A percentile compares a stretch with the other conserved stretches of the same genome.
Conservation (phyloP, 352 stramenopile species). For the Phytopythium aichiense region DNA sequence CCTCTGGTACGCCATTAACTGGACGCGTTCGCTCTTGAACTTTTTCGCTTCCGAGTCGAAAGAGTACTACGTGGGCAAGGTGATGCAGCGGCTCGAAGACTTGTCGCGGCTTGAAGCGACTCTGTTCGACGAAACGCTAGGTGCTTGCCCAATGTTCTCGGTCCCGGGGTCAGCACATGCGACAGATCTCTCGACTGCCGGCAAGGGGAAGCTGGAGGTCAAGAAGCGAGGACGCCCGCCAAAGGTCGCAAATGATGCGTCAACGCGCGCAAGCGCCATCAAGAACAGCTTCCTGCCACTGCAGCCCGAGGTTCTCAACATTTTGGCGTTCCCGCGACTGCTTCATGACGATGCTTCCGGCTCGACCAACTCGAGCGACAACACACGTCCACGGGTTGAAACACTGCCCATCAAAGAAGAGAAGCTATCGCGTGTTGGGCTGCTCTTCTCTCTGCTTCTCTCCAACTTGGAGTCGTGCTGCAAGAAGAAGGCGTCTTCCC, state of each 20-base stretch:
- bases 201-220: constrained; percentile 9
- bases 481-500: not conserved
- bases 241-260: constrained; percentile 15
- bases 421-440: constrained; percentile 1
- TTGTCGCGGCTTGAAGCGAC: constrained; percentile 35
- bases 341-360: constrained; percentile 1
- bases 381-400: not conserved
- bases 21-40: constrained; percentile 55
- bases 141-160: constrained; percentile 21
- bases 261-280: constrained; percentile 18
- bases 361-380: not conserved
- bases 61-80: constrained; percentile 27
- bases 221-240: constrained; percentile 25
- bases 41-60: constrained; percentile 38
- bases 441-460: constrained; percentile 1
- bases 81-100: constrained; percentile 41
- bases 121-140: constrained; percentile 30
- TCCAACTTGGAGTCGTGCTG: constrained; percentile 3
- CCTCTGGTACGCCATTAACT: constrained; percentile 60
- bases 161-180: constrained; percentile 17
- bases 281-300: constrained; percentile 27
- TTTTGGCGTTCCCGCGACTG: constrained; percentile 20
- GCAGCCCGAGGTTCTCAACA: constrained; percentile 26
- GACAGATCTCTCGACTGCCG: not conserved
- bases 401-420: constrained; percentile 7